A percentile compares a stretch with the other conserved stretches of the same genome.
Evolutionary conservation across 73 alveolate genomes (phyloP).

Genomic region (Durusdinium trenchii): DNA sequence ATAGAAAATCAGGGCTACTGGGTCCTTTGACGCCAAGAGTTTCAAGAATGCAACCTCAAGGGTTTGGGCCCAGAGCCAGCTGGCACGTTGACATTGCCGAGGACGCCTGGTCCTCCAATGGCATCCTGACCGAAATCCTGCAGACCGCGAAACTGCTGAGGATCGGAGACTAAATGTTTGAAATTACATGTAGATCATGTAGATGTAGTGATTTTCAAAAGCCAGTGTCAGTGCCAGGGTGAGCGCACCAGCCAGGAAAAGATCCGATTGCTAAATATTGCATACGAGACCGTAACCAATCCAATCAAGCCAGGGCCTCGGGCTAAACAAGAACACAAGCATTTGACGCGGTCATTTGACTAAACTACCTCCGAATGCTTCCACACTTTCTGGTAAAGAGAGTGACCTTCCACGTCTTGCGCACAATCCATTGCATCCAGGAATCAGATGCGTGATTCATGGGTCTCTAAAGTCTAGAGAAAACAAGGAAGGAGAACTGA

Average conservation of each 20-base stretch:
- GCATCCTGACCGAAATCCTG: constrained; percentile 91
- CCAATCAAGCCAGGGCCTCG: constrained; percentile 62
- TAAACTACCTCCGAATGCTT: no score
- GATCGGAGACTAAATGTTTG: background rate
- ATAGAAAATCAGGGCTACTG: no score
- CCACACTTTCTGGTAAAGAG: no score
- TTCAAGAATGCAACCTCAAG: no score
- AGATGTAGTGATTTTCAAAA: no score
- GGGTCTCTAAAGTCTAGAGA: background rate
- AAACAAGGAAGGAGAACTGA: background rate
- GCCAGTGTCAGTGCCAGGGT: no score
- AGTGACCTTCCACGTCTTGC: no score
- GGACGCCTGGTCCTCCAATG: constrained; percentile 86
- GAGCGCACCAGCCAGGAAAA: constrained; percentile 73
- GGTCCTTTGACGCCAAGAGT: no score
- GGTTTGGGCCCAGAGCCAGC: no score
- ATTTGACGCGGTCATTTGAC: background rate
- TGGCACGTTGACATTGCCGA: no score
- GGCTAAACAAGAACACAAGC: background rate
- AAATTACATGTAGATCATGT: background rate
- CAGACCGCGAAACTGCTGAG: constrained; percentile 89
- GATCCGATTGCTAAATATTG: constrained; percentile 80
- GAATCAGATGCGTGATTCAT: no score
- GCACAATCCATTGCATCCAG: no score
- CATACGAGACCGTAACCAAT: constrained; percentile 78